Conservation (phyloP, 805 yeast species). For the Candida easanensis region DNA sequence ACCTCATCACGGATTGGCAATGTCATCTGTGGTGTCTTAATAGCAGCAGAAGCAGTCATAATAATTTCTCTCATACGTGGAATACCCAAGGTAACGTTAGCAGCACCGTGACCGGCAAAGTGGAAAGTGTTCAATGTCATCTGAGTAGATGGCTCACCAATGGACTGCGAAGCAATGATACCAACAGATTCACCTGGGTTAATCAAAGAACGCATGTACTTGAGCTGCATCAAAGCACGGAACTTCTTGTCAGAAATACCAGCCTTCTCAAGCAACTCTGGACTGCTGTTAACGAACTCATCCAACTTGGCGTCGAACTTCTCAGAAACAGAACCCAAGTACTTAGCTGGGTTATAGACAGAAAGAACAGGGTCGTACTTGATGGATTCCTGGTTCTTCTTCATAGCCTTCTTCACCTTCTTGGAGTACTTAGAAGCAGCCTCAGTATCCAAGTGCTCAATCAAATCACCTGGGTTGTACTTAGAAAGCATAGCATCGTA, state of each 20-base stretch:
- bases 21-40: conserved; percentile 99
- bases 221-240: conserved; percentile 95
- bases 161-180: conserved; percentile 95
- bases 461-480: conserved; percentile 76
- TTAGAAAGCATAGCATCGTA: conserved; percentile 81
- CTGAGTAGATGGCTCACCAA: conserved; percentile 99
- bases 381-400: conserved; percentile 59
- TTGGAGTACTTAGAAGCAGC: conserved; percentile 77
- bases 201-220: conserved; percentile 93
- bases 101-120: conserved; percentile 99
- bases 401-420: conserved; percentile 70
- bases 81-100: conserved; percentile 97
- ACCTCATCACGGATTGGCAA: conserved; percentile 82
- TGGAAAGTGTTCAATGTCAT: conserved; percentile 97
- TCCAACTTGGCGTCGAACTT: conserved; percentile 81
- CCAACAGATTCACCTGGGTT: conserved; percentile 99
- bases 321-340: conserved; percentile 91
- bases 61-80: conserved; percentile 99
- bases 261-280: conserved; percentile 49
- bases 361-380: conserved; percentile 90
- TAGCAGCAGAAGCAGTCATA: conserved; percentile 96
- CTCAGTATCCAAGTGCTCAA: conserved; percentile 77
- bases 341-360: conserved; percentile 82
- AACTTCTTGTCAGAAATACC: conserved; percentile 74
- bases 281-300: conserved; percentile 54